Conservation (phyloP, 306 rosid species). For the Lathyrus sativus region DNA sequence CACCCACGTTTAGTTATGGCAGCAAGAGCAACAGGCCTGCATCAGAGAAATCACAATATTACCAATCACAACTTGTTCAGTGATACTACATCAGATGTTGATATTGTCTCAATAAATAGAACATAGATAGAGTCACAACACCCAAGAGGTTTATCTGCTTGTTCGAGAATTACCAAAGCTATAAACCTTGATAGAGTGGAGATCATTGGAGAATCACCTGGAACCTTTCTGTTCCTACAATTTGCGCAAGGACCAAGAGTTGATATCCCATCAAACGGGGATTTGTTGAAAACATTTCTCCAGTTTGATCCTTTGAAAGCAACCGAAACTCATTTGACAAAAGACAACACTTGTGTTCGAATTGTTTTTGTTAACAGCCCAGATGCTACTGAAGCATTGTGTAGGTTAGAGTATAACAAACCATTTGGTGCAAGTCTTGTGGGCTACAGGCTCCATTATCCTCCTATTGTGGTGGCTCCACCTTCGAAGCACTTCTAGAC, state of each 20-base stretch:
- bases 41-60: no score
- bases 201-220: no score
- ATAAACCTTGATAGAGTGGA: no score
- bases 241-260: conserved; percentile 65
- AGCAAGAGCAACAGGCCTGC: no score
- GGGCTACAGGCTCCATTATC: conserved; percentile 54
- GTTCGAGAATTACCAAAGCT: no score
- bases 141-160: no score
- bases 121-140: conserved; percentile 31
- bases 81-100: conserved; percentile 5
- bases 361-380: conserved; percentile 56
- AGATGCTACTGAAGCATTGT: conserved; percentile 70
- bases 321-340: conserved; percentile 52
- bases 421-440: conserved; percentile 58
- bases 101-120: not conserved
- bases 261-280: conserved; percentile 67
- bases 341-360: conserved; percentile 54
- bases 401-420: conserved; percentile 55
- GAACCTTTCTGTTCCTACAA: conserved; percentile 62
- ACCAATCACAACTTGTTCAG: no score
- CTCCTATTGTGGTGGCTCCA: conserved; percentile 40
- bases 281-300: conserved; percentile 59
- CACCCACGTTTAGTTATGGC: no score
- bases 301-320: conserved; percentile 79
- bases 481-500: conserved; percentile 26